Percentiles rank a stretch among this genome's conserved stretches.
phyloP scores from a whole-genome alignment of 2,329 filamentous ascomycete species.

The Microdochium trichocladiopsis region DNA sequence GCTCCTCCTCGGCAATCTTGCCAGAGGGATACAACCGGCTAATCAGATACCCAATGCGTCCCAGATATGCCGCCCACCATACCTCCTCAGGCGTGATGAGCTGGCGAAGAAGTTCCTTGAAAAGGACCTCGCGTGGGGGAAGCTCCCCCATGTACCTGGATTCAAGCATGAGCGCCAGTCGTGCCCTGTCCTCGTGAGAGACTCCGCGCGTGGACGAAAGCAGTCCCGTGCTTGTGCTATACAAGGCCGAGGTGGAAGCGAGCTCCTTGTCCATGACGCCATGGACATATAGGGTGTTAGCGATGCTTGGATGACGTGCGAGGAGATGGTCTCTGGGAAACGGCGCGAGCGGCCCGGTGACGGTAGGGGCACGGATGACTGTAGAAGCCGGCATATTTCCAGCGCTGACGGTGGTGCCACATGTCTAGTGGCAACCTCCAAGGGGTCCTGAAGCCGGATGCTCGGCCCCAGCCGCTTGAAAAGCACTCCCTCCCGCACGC shows the following conservation, averaged over 20 bases:
- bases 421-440: slow-evolving; percentile 50
- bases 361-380: slow-evolving; percentile 33
- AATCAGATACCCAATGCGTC: slow-evolving; percentile 50
- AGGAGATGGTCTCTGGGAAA: slow-evolving; percentile 32
- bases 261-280: slow-evolving; percentile 42
- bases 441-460: slow-evolving; percentile 44
- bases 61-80: slow-evolving; percentile 62
- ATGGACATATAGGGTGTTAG: slow-evolving; percentile 51
- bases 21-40: slow-evolving; percentile 57
- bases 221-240: slow-evolving; percentile 56
- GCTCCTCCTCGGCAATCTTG: slow-evolving; percentile 27
- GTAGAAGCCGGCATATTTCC: slow-evolving; percentile 39
- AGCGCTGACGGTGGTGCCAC: slow-evolving; percentile 41
- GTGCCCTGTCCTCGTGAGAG: slow-evolving; percentile 51
- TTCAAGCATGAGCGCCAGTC: slow-evolving; percentile 56
- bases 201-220: slow-evolving; percentile 56
- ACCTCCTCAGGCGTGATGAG: slow-evolving; percentile 45
- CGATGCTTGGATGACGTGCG: slow-evolving; percentile 44
- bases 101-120: slow-evolving; percentile 43
- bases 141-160: slow-evolving; percentile 58
- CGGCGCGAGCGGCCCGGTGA: slow-evolving; percentile 4
- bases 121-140: slow-evolving; percentile 46
- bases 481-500: slow-evolving; percentile 60
- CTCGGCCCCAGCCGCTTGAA: slow-evolving; percentile 43
- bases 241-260: slow-evolving; percentile 50